Evolutionary conservation across 768 basidiomycete species (phyloP), one percentile per base, ranked within the genome.

Genomic region (Termitomyces sp.): DNA sequence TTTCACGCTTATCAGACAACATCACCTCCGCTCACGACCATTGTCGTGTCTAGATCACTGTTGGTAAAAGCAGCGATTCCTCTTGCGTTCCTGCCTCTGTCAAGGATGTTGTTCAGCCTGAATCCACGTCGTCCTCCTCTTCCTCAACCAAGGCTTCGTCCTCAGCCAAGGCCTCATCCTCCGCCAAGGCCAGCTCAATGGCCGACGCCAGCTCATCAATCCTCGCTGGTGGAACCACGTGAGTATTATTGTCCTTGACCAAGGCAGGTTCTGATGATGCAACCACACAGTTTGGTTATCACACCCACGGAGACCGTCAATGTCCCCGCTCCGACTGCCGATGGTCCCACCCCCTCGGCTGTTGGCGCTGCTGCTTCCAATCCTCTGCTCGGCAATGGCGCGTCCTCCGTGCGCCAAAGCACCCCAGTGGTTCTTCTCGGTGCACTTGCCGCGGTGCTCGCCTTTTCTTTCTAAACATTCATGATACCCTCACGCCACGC

Each of bases 321-420:
- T 18, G 46, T 59, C 9, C 54, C 56, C n/a, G 47, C 53, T 20
- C 20, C 64, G 43, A 59, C 27, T 27, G 46, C n/a, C 14, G 57
- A 46, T 26, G 46, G 29, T n/a, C 50, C 46, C 24, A 2, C 47
- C n/a, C 59, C 59, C 18, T 59, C 64, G 14, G 62, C 61, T 8
- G 73, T 79, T 46, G 68, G 79, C 36, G 81, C 79, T 55, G 76
- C 77, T 16, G 78, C 74, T n/a, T 67, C 65, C 51, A 70, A 74
- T 60, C 71, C 72, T 22, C 63, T 65, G 39, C 39, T 74, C 59
- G 57, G 59, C 52, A 71, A 69, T 55, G 71, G 71, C 51, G 75
- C 74, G 37, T 56, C 68, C 43, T 64, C 72, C 18, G 61, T 66
- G 32, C 76, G 69, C 65, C 76, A 74, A 63, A 76, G 70, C 68